Evolutionary conservation across 2,329 filamentous ascomycete genomes (phyloP).

Genomic region (Bipolaris cookei): DNA sequence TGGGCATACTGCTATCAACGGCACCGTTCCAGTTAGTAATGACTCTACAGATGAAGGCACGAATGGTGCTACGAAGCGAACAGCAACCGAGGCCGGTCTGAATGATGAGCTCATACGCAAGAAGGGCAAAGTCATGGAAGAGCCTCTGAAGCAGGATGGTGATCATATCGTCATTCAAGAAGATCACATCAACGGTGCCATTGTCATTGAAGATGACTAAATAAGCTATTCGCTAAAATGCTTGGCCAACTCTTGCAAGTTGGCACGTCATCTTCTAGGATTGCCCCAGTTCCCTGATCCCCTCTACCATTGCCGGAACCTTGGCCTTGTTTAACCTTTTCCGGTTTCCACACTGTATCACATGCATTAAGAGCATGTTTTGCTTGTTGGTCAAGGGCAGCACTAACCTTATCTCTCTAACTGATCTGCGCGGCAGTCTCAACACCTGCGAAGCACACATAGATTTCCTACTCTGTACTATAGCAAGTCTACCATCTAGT

Average conservation of each 20-base stretch:
- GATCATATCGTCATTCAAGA: conserved; percentile 47
- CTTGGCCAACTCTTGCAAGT: background rate
- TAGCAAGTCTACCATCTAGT: conserved; percentile 14
- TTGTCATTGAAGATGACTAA: conserved; percentile 47
- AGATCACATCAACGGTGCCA: conserved; percentile 44
- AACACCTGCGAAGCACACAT: conserved; percentile 3
- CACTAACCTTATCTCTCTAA: background rate
- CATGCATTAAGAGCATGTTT: background rate
- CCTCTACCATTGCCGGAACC: background rate
- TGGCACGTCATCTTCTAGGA: background rate
- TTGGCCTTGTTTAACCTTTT: background rate
- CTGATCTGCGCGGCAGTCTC: background rate
- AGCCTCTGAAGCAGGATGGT: conserved; percentile 27
- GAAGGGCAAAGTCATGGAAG: conserved; percentile 50
- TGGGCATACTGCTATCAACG: conserved; percentile 32
- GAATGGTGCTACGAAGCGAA: conserved; percentile 49
- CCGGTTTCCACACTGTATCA: background rate
- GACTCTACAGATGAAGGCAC: conserved; percentile 35
- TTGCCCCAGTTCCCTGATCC: background rate
- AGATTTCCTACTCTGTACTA: conserved; percentile 19
- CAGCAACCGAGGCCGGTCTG: conserved; percentile 51
- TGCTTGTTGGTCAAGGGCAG: background rate
- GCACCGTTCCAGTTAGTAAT: conserved; percentile 12
- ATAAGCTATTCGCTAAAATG: background rate
- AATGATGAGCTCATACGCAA: conserved; percentile 48